Conservation (phyloP, 148 eudicot species). For the Arctostaphylos glauca region DNA sequence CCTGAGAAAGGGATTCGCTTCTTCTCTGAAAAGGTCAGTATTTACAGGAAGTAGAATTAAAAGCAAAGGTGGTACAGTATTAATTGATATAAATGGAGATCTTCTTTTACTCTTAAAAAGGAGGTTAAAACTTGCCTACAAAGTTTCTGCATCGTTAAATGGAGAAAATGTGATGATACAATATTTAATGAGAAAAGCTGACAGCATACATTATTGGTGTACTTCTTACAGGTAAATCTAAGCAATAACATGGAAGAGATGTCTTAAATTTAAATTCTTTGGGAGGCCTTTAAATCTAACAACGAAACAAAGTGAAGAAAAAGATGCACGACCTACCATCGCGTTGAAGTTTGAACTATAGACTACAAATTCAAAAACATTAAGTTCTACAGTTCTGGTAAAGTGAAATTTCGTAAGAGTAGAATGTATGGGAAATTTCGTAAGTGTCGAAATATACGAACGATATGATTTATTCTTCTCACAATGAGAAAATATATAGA, state of each 20-base stretch:
- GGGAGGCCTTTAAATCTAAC: neutral
- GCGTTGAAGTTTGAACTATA: neutral
- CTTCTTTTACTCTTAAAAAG: neutral
- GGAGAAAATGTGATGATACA: neutral
- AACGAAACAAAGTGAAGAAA: neutral
- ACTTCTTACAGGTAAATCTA: neutral
- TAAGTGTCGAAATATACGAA: too few relatives aligned
- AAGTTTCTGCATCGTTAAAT: neutral
- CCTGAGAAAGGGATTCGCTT: conserved; percentile 92
- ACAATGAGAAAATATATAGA: too few relatives aligned
- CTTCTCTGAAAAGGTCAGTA: conserved; percentile 86
- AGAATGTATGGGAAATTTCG: too few relatives aligned
- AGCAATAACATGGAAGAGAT: neutral
- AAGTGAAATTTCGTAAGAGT: neutral
- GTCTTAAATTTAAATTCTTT: neutral
- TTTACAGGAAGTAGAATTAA: neutral
- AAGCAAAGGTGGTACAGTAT: neutral
- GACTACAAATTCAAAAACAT: neutral
- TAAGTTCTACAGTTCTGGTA: neutral
- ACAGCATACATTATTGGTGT: neutral
- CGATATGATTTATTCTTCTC: too few relatives aligned
- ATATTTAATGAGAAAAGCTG: neutral
- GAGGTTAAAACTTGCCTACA: neutral
- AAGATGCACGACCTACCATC: neutral
- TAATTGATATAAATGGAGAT: neutral